Evolutionary conservation across 1,139 yeast species (phyloP), one percentile per base, ranked within the genome.

Genomic region (Suhomyces ambrosiae): DNA sequence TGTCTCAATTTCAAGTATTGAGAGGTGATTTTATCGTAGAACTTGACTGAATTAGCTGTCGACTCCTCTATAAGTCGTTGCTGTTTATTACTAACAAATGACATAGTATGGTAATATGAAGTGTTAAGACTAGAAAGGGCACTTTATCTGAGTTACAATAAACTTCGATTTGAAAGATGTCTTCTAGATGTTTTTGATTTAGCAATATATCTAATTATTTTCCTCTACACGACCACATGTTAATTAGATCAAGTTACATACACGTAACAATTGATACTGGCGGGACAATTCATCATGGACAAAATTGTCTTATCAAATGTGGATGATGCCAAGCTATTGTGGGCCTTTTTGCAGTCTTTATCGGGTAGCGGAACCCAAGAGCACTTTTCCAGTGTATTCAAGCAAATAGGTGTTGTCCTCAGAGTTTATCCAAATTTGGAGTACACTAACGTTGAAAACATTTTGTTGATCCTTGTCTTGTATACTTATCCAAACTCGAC

Each of bases 1-100:
- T 63, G 69, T 42, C 77, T 52, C 9, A 65, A 46, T 29, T 54
- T 53, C 33, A 67, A 50, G 38, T 70, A 71, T 37, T 61, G 66
- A 6, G 49, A 35, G 3, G 68, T 54, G 9, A 55, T 42, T 35
- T 62, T 63, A 41, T 71, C 76, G 45, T 67, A 60, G 33, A 57
- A 63, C 35, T 55, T 54, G 32, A 71, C 58, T 44, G 58, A 60
- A 41, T 60, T 60, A 4, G 52, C 32, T 5, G 67, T 58, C 3
- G 69, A 50, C 28, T 58, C 62, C 24, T 67, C 71, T 7, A 68
- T 60, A 35, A 68, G 48, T 23, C 53, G 58, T 38, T 61, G 69
- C 38, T 64, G 69, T 34, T 56, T 57, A 35, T 49, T 53, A n/a
- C 62, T 59, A 12, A 58, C 53, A 32, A 59, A 48, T 3, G 65